Base-by-base conservation (phyloP, 2,329 filamentous ascomycete genomes). In the Trichoderma asperellum region DNA sequence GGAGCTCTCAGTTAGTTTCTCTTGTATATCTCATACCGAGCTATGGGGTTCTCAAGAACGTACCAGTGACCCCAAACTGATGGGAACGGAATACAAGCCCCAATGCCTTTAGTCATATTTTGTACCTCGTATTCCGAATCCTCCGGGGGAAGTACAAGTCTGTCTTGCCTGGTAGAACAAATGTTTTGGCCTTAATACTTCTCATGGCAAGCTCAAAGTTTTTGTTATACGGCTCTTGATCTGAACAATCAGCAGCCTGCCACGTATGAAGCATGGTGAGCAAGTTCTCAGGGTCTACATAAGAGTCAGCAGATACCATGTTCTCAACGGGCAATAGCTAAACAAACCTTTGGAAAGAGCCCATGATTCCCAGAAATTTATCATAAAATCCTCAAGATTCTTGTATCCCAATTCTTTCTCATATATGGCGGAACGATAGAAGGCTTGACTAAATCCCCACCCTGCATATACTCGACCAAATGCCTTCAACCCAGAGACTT, bases 91-190 rank as follows among this genome's bases (percentile, higher is more conserved):
- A 81, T 74, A 11, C 81, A 76, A 47, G 77, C 77, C 0, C 78
- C 80, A 34, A 79, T 70, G 0, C 74, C 76, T 0, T 76, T 69
- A 0, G 74, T 66, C 81, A 83, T 83, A 52, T 75, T 77, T 24
- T 86, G 59, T 77, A 94, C 89, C 75, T 96, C 92, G 68, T 90
- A 89, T 74, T 91, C 87, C 0, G 91, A 93, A 73, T 94, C 92
- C 74, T 94, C 92, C 0, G 91, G 91, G 92, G 91, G 73, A 96
- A 95, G 76, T 95, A 95, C 5, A 95, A 82, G 76, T 95, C 92
- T 0, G 91, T 94, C 76, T 91, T 88, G 27, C 83, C 81, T 0
- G 92, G 92, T 16, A 94, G 78, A 4, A 95, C 89, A 53, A 95
- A 79, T 0, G 87, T 89, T 74, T 89, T 92, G 1, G 91, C 89